Evolutionary conservation across 2,329 filamentous ascomycete species (phyloP).

Genomic region (Penicillium sp.): DNA sequence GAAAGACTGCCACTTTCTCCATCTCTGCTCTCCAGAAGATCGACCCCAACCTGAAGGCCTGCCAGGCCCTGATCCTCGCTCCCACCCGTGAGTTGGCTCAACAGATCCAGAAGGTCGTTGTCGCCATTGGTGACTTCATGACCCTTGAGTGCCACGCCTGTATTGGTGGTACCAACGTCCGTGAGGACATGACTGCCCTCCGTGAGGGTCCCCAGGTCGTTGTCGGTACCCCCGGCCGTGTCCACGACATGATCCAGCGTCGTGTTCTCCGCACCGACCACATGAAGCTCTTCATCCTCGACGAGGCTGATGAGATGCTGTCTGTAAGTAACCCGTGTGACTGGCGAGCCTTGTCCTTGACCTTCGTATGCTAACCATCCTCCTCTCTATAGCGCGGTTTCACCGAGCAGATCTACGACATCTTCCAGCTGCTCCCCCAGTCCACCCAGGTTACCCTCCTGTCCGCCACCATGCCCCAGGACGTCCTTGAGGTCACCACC

Average conservation of each 20-base stretch:
- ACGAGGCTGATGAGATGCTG: slow-evolving; percentile 76
- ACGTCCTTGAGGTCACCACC: slow-evolving; percentile 98
- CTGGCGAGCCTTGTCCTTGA: too few relatives aligned
- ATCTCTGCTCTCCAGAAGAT: slow-evolving; percentile 99
- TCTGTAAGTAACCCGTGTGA: slow-evolving; percentile 16
- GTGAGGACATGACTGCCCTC: slow-evolving; percentile 96
- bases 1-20: slow-evolving; percentile 99
- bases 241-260: slow-evolving; percentile 80
- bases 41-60: slow-evolving; percentile 90
- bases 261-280: slow-evolving; percentile 71
- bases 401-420: slow-evolving; percentile 98
- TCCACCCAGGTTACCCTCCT: slow-evolving; percentile 98
- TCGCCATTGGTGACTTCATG: slow-evolving; percentile 99
- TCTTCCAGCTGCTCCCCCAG: slow-evolving; percentile 94
- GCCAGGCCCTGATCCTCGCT: slow-evolving; percentile 96
- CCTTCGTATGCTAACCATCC: background rate
- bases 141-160: slow-evolving; percentile 99
- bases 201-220: slow-evolving; percentile 98
- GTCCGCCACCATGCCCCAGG: slow-evolving; percentile 93
- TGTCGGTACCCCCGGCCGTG: slow-evolving; percentile 93
- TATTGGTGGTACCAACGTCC: slow-evolving; percentile 96
- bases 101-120: slow-evolving; percentile 97
- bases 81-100: slow-evolving; percentile 96
- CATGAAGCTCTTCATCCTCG: slow-evolving; percentile 77
- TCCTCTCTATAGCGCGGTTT: slow-evolving; percentile 75